A percentile compares a stretch with the other conserved stretches of the same genome.
These are phyloP conservation scores for Zygnema cylindricum DNA, from an alignment of 139 green algal species.

Conservation along the genomic window DNA sequence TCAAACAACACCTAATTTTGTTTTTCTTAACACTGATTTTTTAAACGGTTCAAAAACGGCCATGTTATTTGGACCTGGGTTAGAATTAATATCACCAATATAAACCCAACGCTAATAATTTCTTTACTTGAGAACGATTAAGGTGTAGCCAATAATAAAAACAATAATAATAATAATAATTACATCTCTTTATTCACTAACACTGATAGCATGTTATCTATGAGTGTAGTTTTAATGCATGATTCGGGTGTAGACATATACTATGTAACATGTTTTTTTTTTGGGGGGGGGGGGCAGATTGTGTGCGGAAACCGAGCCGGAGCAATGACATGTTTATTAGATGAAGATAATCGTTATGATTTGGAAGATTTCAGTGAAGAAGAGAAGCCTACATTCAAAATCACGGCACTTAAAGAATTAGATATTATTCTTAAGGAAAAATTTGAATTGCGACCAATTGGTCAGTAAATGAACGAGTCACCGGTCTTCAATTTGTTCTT, in stretches of 20 bases:
- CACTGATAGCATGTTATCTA: background rate
- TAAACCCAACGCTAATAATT: background rate
- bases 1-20: too few relatives aligned
- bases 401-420: slow-evolving; percentile 22
- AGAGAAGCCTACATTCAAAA: slow-evolving; percentile 19
- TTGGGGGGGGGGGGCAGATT: slow-evolving; percentile 62
- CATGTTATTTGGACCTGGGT: too few relatives aligned
- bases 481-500: background rate
- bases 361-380: background rate
- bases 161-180: background rate
- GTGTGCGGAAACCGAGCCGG: slow-evolving; percentile 79
- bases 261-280: background rate
- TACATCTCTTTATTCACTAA: background rate
- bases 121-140: slow-evolving; percentile 1
- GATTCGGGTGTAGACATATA: background rate
- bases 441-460: slow-evolving; percentile 16
- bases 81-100: too few relatives aligned
- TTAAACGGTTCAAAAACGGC: too few relatives aligned
- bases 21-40: too few relatives aligned
- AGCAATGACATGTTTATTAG: slow-evolving; percentile 76
- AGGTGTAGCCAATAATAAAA: background rate
- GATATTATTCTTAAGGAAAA: background rate
- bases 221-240: background rate
- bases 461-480: too few relatives aligned
- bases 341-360: slow-evolving; percentile 57